phyloP scores from a whole-genome alignment of 176 grass and related monocot species.

The Oryza punctata region DNA sequence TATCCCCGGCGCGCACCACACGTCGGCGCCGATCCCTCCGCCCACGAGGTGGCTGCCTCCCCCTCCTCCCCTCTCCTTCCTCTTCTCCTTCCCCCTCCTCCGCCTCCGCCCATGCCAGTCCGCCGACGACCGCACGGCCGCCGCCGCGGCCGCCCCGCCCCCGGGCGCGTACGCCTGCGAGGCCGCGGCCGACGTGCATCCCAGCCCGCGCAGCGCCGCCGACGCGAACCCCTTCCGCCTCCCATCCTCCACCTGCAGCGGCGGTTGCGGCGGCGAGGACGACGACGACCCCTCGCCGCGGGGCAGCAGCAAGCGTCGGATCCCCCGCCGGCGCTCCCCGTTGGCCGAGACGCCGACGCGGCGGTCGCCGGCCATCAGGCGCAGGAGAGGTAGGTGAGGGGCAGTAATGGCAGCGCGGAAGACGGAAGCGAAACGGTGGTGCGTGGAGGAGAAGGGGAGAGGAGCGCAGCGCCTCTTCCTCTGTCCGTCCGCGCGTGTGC shows the following conservation, averaged over 20 bases:
- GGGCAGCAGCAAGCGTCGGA: conserved; percentile 47
- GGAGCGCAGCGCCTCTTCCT: background rate
- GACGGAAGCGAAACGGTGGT: background rate
- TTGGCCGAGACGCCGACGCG: conserved; percentile 23
- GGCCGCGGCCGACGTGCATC: conserved; percentile 62
- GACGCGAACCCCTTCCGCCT: conserved; percentile 57
- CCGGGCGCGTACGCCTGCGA: conserved; percentile 64
- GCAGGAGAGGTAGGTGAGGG: background rate
- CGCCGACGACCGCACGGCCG: conserved; percentile 71
- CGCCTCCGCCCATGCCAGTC: conserved; percentile 76
- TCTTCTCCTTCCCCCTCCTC: conserved; percentile 53
- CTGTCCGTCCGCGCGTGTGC: background rate
- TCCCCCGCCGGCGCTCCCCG: conserved; percentile 52
- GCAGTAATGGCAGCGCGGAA: conserved; percentile 38
- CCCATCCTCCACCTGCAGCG: background rate
- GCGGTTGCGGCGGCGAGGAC: background rate
- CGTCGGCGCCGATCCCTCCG: conserved; percentile 62
- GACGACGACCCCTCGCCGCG: conserved; percentile 34
- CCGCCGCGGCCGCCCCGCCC: conserved; percentile 32
- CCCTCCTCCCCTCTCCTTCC: conserved; percentile 38
- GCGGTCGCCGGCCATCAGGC: conserved; percentile 39
- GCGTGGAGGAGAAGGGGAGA: conserved; percentile 1
- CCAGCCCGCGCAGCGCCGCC: conserved; percentile 76
- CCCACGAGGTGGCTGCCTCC: conserved; percentile 33
- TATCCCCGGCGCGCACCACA: conserved; percentile 91